Evolutionary conservation across 2,329 filamentous ascomycete genomes (phyloP).

Genomic region (Diaporthe sp.): DNA sequence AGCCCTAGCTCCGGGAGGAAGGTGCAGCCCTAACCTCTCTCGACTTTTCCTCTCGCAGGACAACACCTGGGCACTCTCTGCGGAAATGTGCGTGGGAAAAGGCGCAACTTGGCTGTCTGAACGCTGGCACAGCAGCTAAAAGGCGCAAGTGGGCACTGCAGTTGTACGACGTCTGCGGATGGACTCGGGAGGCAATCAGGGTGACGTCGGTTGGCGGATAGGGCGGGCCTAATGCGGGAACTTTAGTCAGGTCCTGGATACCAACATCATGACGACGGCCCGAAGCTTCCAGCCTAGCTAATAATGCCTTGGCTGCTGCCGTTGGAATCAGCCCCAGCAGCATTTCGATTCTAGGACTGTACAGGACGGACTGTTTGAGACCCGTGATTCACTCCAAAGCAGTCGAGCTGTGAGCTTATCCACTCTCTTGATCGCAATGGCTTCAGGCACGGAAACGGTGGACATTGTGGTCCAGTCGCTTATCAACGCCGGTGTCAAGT

Average conservation of each 20-base stretch:
- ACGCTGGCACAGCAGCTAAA: background rate
- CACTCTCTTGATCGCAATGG: constrained; percentile 16
- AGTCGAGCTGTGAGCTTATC: background rate
- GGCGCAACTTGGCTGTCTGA: background rate
- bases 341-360: background rate
- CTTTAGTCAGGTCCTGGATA: constrained; percentile 27
- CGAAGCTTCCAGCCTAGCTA: background rate
- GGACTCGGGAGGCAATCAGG: constrained; percentile 1
- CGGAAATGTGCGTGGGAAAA: background rate
- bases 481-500: constrained; percentile 55
- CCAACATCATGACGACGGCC: constrained; percentile 27
- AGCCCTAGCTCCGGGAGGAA: background rate
- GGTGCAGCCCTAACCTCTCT: background rate
- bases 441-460: constrained; percentile 45
- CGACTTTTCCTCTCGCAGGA: background rate
- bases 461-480: constrained; percentile 49
- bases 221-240: constrained; percentile 22
- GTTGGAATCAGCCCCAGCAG: background rate
- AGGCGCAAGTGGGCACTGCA: background rate
- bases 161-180: background rate
- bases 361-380: background rate
- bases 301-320: background rate
- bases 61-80: background rate
- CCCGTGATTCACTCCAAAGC: background rate
- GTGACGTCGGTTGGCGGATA: constrained; percentile 21